These are phyloP conservation scores for Mortierella antarctica DNA, from an alignment of 192 early-diverging fungal species.

Conservation along the genomic window DNA sequence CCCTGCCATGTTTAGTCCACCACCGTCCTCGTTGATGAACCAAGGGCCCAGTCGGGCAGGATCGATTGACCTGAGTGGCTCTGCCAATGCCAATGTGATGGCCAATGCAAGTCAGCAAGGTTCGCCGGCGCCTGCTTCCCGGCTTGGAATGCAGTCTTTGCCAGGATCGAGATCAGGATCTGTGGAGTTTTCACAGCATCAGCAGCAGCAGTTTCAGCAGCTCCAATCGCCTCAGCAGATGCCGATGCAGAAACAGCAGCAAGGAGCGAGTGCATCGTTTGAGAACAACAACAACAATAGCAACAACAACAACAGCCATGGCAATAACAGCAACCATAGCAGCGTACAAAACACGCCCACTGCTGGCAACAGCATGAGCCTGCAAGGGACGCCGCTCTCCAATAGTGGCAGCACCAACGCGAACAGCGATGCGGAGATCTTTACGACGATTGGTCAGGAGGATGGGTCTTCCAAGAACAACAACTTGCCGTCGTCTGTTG, in stretches of 20 bases:
- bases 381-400: not conserved
- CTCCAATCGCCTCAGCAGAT: constrained; percentile 8
- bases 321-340: constrained; percentile 10
- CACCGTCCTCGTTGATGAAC: constrained; percentile 10
- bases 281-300: not conserved
- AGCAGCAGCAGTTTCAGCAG: constrained; percentile 11
- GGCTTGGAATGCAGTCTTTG: constrained; percentile 10
- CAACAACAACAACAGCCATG: constrained; percentile 4
- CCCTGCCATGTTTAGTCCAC: constrained; percentile 45
- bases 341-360: constrained; percentile 15
- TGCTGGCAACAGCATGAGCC: not conserved
- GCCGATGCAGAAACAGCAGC: not conserved
- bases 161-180: constrained; percentile 34
- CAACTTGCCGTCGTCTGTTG: not conserved
- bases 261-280: not conserved
- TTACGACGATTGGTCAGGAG: no score
- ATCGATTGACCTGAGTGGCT: constrained; percentile 22
- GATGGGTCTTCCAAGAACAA: not conserved
- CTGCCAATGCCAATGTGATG: constrained; percentile 8
- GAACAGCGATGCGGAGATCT: not conserved
- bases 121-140: constrained; percentile 15
- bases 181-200: constrained; percentile 31
- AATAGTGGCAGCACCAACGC: not conserved
- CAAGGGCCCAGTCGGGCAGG: constrained; percentile 32
- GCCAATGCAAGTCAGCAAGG: constrained; percentile 15